Evolutionary conservation across 495 filamentous ascomycete genomes (phyloP).

Genomic region (Darksidea phi): DNA sequence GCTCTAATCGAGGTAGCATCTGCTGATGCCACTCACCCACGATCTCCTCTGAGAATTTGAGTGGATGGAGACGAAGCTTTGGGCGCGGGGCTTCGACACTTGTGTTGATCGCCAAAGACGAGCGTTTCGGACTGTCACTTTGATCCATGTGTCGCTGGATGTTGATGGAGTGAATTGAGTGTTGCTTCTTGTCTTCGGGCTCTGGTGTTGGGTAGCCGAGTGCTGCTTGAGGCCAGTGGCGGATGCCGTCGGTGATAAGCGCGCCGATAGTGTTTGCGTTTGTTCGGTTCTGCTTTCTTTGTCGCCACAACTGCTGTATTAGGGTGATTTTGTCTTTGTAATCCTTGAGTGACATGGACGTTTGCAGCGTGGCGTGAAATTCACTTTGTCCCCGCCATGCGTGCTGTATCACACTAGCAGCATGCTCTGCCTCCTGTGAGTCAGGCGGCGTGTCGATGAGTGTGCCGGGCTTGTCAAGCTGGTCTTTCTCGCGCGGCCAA

Average conservation of each 20-base stretch:
- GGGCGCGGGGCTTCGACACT: constrained; percentile 11
- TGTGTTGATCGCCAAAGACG: no score
- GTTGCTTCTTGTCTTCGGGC: constrained; percentile 11
- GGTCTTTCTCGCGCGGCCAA: constrained; percentile 18
- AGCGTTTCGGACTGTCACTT: no score
- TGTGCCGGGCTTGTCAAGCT: constrained; percentile 18
- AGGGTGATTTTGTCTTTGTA: constrained; percentile 40
- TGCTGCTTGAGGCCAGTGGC: constrained; percentile 19
- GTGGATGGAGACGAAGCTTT: constrained; percentile 42
- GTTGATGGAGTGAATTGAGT: constrained; percentile 20
- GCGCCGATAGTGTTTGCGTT: constrained; percentile 23
- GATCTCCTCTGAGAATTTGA: constrained; percentile 39
- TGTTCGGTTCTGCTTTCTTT: constrained; percentile 25
- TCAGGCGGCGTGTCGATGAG: constrained; percentile 9
- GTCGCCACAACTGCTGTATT: constrained; percentile 41
- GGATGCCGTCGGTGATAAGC: constrained; percentile 13
- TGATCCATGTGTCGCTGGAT: constrained; percentile 21
- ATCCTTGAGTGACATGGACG: constrained; percentile 31
- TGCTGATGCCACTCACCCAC: constrained; percentile 44
- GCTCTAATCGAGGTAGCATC: constrained; percentile 43
- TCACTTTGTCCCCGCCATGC: constrained; percentile 29
- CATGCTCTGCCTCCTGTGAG: constrained; percentile 18
- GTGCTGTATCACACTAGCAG: constrained; percentile 34
- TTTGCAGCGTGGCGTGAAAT: not conserved
- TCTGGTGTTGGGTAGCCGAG: constrained; percentile 21